Conservation (phyloP, 768 basidiomycete genomes). For the Pleurotus eryngii region DNA sequence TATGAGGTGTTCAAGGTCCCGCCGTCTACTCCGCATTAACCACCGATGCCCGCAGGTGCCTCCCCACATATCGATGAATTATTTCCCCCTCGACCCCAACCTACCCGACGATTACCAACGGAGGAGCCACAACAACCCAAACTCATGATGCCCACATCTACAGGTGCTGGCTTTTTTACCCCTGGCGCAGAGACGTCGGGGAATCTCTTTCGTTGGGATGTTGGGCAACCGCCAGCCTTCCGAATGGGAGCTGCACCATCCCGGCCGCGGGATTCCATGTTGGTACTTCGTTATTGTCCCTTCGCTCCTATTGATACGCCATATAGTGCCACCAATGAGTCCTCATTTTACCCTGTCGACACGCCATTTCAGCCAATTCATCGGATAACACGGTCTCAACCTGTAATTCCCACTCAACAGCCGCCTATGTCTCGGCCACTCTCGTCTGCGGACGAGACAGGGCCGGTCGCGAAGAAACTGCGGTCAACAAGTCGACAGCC, state of each 20-base stretch:
- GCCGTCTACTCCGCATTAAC: conserved; percentile 12
- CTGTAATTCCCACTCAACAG: conserved; percentile 38
- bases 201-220: conserved; percentile 61
- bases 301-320: conserved; percentile 12
- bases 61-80: conserved; percentile 70
- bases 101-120: conserved; percentile 48
- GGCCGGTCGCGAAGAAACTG: conserved; percentile 72
- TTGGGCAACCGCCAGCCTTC: conserved; percentile 47
- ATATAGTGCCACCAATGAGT: conserved; percentile 54
- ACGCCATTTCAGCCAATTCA: conserved; percentile 50
- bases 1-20: conserved; percentile 26
- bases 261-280: conserved; percentile 65
- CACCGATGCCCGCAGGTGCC: conserved; percentile 42
- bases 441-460: conserved; percentile 80
- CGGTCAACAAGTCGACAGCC: conserved; percentile 60
- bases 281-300: conserved; percentile 20
- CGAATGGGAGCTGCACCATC: conserved; percentile 46
- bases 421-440: conserved; percentile 61
- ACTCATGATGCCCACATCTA: conserved; percentile 45
- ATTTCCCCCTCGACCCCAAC: conserved; percentile 61
- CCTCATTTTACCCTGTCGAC: conserved; percentile 50
- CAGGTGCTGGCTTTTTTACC: conserved; percentile 74
- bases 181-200: conserved; percentile 59
- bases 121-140: conserved; percentile 45
- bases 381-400: conserved; percentile 42